Percentiles rank a stretch among this genome's conserved stretches.
Evolutionary conservation across 805 yeast species (phyloP).

Genomic region (Wickerhamiella lipophila): DNA sequence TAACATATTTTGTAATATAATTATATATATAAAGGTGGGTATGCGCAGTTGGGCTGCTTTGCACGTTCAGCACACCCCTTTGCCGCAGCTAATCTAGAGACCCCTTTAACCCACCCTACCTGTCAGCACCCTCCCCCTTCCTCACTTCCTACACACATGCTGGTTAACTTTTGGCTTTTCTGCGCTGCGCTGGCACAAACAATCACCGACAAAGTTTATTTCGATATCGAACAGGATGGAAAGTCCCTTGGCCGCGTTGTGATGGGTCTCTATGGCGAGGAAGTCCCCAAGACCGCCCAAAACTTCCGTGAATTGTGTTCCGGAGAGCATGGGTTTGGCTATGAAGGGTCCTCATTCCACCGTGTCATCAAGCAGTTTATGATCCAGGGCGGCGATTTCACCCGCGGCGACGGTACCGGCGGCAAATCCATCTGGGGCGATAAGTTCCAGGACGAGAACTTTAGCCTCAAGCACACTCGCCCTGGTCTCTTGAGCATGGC

Average conservation of each 20-base stretch:
- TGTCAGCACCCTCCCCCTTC: not conserved
- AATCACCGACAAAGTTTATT: constrained; percentile 69
- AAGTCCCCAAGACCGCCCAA: constrained; percentile 77
- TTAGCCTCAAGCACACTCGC: constrained; percentile 43
- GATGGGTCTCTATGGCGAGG: constrained; percentile 77
- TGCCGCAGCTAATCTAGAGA: too few relatives aligned
- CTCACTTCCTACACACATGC: not conserved
- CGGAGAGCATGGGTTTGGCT: constrained; percentile 61
- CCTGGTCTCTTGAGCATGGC: constrained; percentile 66
- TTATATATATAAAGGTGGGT: too few relatives aligned
- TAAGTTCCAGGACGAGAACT: constrained; percentile 65
- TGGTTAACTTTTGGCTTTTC: constrained; percentile 9
- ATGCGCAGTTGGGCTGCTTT: too few relatives aligned
- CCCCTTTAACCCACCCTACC: not conserved
- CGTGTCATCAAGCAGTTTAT: constrained; percentile 59
- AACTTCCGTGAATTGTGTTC: constrained; percentile 71
- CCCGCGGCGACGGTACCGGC: constrained; percentile 50
- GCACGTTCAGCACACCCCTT: too few relatives aligned
- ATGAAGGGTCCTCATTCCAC: constrained; percentile 55
- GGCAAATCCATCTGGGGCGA: constrained; percentile 71
- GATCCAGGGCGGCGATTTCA: constrained; percentile 84
- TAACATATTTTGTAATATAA: too few relatives aligned
- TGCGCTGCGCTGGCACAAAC: constrained; percentile 28
- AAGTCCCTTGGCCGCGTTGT: constrained; percentile 66
- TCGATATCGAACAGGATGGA: constrained; percentile 75